Base-by-base conservation (phyloP, 2,329 filamentous ascomycete species). In the Alternaria burnsii region DNA sequence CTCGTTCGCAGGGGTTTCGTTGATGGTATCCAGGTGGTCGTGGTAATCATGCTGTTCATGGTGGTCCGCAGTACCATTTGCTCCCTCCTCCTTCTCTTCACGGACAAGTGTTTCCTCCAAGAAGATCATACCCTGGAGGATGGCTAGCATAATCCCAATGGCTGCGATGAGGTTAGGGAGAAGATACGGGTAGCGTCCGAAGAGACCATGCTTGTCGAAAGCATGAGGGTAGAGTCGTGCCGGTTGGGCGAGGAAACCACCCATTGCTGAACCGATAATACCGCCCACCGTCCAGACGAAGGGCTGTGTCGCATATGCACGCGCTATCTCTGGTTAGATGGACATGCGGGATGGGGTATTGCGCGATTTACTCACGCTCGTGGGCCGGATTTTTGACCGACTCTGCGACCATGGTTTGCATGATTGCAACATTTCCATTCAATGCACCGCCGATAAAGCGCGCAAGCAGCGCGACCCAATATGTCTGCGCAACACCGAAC, bases 381-480 rank as follows among this genome's bases (percentile, higher is more conserved):
- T 97, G 92, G 69, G 93, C 91, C n/a, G 91, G 92, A 63, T 91
- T 92, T 42, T 87, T 92, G 56, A 96, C 91, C 65, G 97, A 81
- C 79, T 97, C 94, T n/a, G 90, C 92, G 11, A 97, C 93, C 91
- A 97, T 96, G 22, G 93, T 97, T 79, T 96, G 78, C 74, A 95
- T 93, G 43, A 95, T 91, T 28, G 91, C 93, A 67, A 97, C 93
- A 75, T 97, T 97, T 60, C 94, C 94, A 77, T 97, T 97, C 59
- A 97, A 82, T 11, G 94, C 84, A 30, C 94, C 93, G 46, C 93
- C 94, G 14, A 95, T 75, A 43, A 89, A 88, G 68, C 94, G 85
- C 14, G 92, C 93, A 42, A 88, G 74, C 54, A 97, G 81, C 16
- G 94, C 94, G 58, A 95, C 81, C 90, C 92, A 94, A 69, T 97